Conservation (phyloP, 805 yeast species). For the Tetrapisispora phaffii region DNA sequence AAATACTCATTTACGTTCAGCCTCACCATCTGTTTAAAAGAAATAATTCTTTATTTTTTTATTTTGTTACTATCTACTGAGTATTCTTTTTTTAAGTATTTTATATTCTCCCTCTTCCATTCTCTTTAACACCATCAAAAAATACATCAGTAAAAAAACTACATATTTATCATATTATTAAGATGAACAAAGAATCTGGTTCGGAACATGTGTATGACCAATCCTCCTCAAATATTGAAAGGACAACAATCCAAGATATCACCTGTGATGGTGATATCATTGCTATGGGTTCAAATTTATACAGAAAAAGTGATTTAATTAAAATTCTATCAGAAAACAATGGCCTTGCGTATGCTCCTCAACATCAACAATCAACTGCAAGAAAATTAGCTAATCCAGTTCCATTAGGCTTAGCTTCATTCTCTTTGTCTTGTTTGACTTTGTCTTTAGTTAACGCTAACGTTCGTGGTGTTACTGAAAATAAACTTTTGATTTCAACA, state of each 20-base stretch:
- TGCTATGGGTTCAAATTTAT: constrained; percentile 33
- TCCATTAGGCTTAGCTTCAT: constrained; percentile 63
- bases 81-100: no score
- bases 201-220: constrained; percentile 2
- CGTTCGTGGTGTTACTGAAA: constrained; percentile 57
- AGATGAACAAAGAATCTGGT: constrained; percentile 2
- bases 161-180: no score
- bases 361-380: constrained; percentile 6
- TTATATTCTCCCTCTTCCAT: no score
- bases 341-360: constrained; percentile 1
- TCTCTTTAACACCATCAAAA: background rate
- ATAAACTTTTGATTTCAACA: constrained; percentile 52
- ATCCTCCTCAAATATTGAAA: background rate
- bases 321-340: constrained; percentile 25
- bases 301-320: constrained; percentile 46
- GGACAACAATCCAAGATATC: constrained; percentile 1
- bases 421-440: constrained; percentile 49
- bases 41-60: no score
- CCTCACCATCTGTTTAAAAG: no score
- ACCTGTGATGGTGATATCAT: constrained; percentile 27
- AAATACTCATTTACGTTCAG: no score
- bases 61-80: no score
- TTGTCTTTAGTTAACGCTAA: constrained; percentile 52
- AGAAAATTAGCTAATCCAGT: constrained; percentile 64
- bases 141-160: background rate